A percentile compares a stretch with the other conserved stretches of the same genome.
Evolutionary conservation across 805 yeast genomes (phyloP).

Genomic region (Lipomyces oligophaga): DNA sequence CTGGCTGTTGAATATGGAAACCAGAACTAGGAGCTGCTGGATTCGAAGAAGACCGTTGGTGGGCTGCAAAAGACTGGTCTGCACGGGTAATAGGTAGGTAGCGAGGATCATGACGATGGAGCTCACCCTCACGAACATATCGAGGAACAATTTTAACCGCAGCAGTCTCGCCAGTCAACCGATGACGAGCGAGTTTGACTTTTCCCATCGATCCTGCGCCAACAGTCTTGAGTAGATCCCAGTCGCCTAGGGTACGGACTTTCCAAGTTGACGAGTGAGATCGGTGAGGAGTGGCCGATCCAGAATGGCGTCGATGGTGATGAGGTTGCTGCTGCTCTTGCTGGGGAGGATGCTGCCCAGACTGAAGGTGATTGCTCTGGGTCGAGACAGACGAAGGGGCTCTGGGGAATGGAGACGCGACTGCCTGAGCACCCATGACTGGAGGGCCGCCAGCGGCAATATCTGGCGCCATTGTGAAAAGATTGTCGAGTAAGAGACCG

Average conservation of each 20-base stretch:
- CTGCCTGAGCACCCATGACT: background rate
- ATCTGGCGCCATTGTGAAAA: too few species aligned
- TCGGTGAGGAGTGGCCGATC: slow-evolving; percentile 1
- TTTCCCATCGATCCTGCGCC: slow-evolving; percentile 99
- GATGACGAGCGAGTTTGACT: slow-evolving; percentile 88
- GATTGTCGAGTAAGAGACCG: too few species aligned
- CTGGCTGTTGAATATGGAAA: background rate
- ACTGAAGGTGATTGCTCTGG: too few species aligned
- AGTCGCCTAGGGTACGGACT: slow-evolving; percentile 87
- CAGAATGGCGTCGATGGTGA: background rate
- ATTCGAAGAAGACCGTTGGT: slow-evolving; percentile 60
- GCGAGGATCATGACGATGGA: slow-evolving; percentile 45
- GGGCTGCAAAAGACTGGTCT: slow-evolving; percentile 33
- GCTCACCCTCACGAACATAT: slow-evolving; percentile 20
- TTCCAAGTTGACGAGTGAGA: slow-evolving; percentile 35
- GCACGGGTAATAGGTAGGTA: slow-evolving; percentile 69
- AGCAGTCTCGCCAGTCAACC: slow-evolving; percentile 70
- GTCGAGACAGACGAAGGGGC: too few species aligned
- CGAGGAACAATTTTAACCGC: slow-evolving; percentile 30
- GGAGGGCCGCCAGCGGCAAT: too few species aligned
- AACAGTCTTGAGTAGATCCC: slow-evolving; percentile 91
- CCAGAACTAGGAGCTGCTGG: slow-evolving; percentile 38
- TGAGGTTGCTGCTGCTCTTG: slow-evolving; percentile 1
- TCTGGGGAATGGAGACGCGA: background rate
- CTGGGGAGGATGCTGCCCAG: background rate